Evolutionary conservation across 768 basidiomycete species (phyloP), one percentile per base, ranked within the genome.

Genomic region (Tremella mesenterica): DNA sequence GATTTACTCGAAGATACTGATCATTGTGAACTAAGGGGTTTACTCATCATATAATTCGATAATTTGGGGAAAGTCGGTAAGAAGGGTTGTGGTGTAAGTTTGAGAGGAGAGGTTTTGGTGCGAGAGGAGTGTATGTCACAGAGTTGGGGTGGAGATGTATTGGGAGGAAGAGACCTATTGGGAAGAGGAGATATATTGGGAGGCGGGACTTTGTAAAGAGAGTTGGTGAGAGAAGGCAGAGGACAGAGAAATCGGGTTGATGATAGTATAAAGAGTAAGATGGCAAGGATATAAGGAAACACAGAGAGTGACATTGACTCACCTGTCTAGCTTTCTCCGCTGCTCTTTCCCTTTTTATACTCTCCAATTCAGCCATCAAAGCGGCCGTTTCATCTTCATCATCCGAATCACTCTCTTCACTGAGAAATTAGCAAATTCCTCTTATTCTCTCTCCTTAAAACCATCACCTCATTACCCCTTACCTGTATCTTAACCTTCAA

Each of bases 351-450:
- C 84, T 84, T 75, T 95, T 96, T 62, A 97, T 96, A 77, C 93
- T 96, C 75, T 95, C 93, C n/a, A 99, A 79, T 72, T 99, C 95
- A 23, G 90, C 83, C 57, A 99, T 77, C 21, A 99, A 79, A 65
- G 95, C 93, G 0, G 90, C 90, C 0, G 90, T 89, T 50, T 93
- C 89, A 63, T 90, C 88, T 58, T 93, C 91, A 8, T 88, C 86
- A 16, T 85, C 81, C 2, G 76, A 75, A 10, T 77, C 76, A 9
- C 75, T 59, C 34, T 57, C 61, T 48, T 18, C 47, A 52, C 36
- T 38, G 23, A 16, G 26, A 30, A 53, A 44, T 49, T 23, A 48
- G 50, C 50, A 33, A 25, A 41, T 14, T 8, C 23, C 55, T 21
- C 4, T 21, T 18, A 28, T 13, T 30, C 1, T 8, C 14, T 48